These are phyloP conservation scores for Trapa incisa DNA, from an alignment of 345 rosid species.

Conservation along the genomic window DNA sequence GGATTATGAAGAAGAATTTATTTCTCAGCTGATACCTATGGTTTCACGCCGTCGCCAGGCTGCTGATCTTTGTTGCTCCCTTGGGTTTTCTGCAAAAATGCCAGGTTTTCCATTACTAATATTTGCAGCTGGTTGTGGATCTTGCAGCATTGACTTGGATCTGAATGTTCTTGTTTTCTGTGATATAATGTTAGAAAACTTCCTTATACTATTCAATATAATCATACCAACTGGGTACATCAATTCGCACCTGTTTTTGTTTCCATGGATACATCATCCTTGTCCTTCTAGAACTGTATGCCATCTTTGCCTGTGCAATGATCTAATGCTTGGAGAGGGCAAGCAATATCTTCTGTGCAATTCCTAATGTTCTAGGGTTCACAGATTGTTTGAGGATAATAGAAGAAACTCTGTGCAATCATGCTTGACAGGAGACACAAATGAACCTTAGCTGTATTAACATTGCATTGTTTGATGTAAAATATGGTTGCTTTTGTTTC, in stretches of 20 bases:
- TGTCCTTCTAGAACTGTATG: too few species aligned
- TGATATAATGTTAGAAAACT: background rate
- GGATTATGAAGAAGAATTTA: constrained; percentile 56
- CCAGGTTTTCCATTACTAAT: constrained; percentile 53
- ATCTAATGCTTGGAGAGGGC: background rate
- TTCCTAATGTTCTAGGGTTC: background rate
- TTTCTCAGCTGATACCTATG: constrained; percentile 77
- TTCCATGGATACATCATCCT: background rate
- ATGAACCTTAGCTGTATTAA: background rate
- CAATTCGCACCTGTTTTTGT: background rate
- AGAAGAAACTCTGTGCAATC: background rate
- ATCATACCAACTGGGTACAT: background rate
- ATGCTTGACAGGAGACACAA: background rate
- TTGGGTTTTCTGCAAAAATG: constrained; percentile 83
- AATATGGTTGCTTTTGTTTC: background rate
- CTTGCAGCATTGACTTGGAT: background rate
- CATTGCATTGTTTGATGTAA: background rate
- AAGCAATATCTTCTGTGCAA: background rate
- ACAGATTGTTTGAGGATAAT: background rate
- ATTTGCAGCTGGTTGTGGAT: background rate
- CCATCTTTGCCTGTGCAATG: background rate
- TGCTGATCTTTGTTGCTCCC: constrained; percentile 81
- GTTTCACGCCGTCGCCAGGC: constrained; percentile 98
- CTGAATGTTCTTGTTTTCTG: background rate
- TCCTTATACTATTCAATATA: background rate